Conservation (phyloP, 1,284 basidiomycete genomes). For the Ustilago nuda region DNA sequence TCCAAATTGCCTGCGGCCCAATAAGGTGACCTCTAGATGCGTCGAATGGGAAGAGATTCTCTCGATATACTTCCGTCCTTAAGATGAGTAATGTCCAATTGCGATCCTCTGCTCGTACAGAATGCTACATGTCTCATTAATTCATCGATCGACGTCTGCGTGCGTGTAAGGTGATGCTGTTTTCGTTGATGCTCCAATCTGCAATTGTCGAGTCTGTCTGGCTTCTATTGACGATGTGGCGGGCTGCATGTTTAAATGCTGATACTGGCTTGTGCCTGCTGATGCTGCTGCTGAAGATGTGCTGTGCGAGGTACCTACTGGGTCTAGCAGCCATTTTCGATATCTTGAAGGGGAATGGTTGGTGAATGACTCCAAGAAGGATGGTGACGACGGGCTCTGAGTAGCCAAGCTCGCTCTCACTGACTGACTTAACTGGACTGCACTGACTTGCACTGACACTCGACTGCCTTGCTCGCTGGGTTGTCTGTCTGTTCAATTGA, state of each 20-base stretch:
- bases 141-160: neutral
- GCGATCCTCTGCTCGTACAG: neutral
- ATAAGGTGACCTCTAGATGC: neutral
- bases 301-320: slow-evolving; percentile 49
- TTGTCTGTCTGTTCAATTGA: neutral
- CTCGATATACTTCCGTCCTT: neutral
- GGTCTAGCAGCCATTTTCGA: slow-evolving; percentile 63
- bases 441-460: neutral
- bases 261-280: slow-evolving; percentile 7
- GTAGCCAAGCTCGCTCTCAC: slow-evolving; percentile 25
- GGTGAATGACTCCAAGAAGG: slow-evolving; percentile 54
- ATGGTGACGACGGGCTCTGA: slow-evolving; percentile 44
- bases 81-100: neutral
- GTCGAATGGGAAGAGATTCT: neutral
- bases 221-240: neutral
- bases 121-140: neutral
- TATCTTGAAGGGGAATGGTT: slow-evolving; percentile 57
- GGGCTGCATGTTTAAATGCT: neutral
- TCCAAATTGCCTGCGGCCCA: neutral
- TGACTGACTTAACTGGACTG: neutral
- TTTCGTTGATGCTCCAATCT: neutral
- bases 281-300: slow-evolving; percentile 21
- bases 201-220: neutral
- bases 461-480: neutral
- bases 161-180: neutral